Base-by-base conservation (phyloP, 805 yeast species). In the Ogataea methanolica region DNA sequence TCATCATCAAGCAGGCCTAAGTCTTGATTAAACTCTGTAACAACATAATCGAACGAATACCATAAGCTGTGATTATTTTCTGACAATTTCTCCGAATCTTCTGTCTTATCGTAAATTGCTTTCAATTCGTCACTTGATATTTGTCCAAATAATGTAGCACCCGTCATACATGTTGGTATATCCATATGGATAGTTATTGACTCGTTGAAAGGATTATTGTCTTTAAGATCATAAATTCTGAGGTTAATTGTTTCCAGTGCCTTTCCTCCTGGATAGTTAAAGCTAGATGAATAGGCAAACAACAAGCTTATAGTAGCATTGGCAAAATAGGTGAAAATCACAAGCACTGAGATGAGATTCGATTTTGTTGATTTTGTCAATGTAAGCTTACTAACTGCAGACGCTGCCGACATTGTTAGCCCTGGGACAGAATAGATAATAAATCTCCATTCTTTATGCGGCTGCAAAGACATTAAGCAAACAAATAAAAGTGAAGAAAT, bases 391-490 rank as follows among this genome's bases (percentile, higher is more conserved):
- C 55, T 37, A 17, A 55, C 40, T 15, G 51, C 41, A 40, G 76
- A 70, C 2, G 94, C 82, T 6, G 86, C 90, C 33, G 78, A 60
- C 17, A 85, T 56, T 0, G 85, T 79, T 48, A 88, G 63, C 0
- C 83, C 71, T 1, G 97, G 97, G 4, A 85, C 68, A 0, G 82
- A 70, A 63, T 91, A 92, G 16, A 85, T 71, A 37, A 92, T 80
- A 59, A 92, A 92, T 56, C 97, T 77, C 96, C 96, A 88, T 70
- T 92, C 98, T 62, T 92, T 92, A 58, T 92, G 97, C 3, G 94
- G 90, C 64, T 87, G 94, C 44, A 83, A 63, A 0, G 97, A 89
- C 76, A 90, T 75, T 5, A 80, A 57, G 1, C 70, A 51, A n/a
- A 90, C 73, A 59, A 71, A 91, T 15, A 78, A 43, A 1, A 82